Evolutionary conservation across 257 asterid genomes (phyloP), one percentile per base, ranked within the genome.

Genomic region (Cinchona pubescens): DNA sequence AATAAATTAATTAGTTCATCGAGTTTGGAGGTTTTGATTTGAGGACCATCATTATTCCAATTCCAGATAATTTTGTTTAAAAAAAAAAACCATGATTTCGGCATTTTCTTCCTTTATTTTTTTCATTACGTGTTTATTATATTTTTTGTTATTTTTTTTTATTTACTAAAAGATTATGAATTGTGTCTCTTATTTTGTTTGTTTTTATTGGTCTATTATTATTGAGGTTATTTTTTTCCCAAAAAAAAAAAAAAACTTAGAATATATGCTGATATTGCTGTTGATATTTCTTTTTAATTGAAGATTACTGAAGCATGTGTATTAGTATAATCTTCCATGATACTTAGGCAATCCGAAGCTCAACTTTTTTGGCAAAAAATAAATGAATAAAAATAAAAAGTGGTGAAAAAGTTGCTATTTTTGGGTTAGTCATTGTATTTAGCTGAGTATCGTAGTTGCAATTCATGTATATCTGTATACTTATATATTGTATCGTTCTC

Each of bases 301-400:
- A 46, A 46, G 49, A 46, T 46, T 16, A 46, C 18, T 10, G 51
- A 46, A 46, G 18, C 51, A 46, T 46, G 51, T 46, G 51, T 46
- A 46, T 15, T 15, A 46, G 19, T 11, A 46, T n/a, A n/a, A 14
- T 5, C 16, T 46, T 43, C 0, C 15, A 30, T 15, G 55, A 67
- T 23, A 67, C 15, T 9, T 15, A n/a, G 15, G 34, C 29, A 29
- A 11, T 4, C 49, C 5, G 1, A 61, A 2, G 30, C n/a, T 29
- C 40, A 61, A 61, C 40, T 42, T 46, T 61, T 61, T 61, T 61
- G 38, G 67, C 67, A n/a, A n/a, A n/a, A n/a, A n/a, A n/a, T n/a
- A n/a, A n/a, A n/a, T n/a, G n/a, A n/a, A n/a, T n/a, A n/a, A n/a
- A 13, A 46, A 15, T 2, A 46, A 13, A 15, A 12, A 46, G 14